Evolutionary conservation across 306 rosid genomes (phyloP), one percentile per base, ranked within the genome.

Genomic region (Gillenia trifoliata): DNA sequence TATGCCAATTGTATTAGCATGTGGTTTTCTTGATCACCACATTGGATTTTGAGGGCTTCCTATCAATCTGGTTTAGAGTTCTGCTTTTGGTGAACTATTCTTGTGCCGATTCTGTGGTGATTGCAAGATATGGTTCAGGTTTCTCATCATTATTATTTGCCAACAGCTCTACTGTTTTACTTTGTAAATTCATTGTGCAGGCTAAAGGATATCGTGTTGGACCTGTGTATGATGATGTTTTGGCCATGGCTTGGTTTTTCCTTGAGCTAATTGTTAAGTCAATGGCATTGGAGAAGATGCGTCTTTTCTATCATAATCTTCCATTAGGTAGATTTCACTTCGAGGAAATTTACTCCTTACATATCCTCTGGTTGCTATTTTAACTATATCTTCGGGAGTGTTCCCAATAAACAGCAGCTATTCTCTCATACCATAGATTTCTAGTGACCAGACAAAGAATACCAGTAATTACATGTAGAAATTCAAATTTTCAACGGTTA

Each of bases 181-280:
- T 52, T 15, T 74, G 49, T 73, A 75, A 26, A 49, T 70, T 79
- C 57, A 30, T 75, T 80, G 70, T 90, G 87, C 86, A 94, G 99
- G 99, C 99, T 72, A 94, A 94, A 87, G 99, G 99, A 66, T 94
- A 94, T 76, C 99, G 99, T 73, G 99, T 94, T 79, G 99, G 99
- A 76, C 99, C 99, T 33, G 99, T 94, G 25, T 94, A 94, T 77
- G 99, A 91, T 85, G 99, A 94, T 82, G 97, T 94, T 84, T 83
- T 94, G 84, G 97, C 99, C 68, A 94, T 94, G 99, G 95, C 96
- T 50, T 94, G 99, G 99, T 92, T 94, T 84, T 94, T 94, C 81
- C 92, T 94, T 77, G 99, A 94, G 86, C 87, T 94, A 57, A 87
- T 92, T 94, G 99, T 90, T 81, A 94, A 94, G 81, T 94, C 99